Evolutionary conservation across 164 flowering plant species (phyloP).

Genomic region (Sedum album): DNA sequence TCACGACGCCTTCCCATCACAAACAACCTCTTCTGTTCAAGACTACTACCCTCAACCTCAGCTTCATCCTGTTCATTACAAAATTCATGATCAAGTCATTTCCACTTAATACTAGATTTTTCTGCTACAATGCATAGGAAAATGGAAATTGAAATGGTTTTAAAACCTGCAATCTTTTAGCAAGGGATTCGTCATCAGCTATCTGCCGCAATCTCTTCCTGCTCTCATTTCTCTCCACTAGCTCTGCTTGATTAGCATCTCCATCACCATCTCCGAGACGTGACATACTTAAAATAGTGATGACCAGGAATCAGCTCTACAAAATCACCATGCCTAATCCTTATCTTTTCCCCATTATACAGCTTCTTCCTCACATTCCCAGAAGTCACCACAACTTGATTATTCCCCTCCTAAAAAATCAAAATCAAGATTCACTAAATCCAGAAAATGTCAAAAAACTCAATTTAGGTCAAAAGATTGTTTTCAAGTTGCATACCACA

Average conservation of each 20-base stretch:
- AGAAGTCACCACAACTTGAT: constrained; percentile 66
- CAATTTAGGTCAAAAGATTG: not conserved
- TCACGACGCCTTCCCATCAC: constrained; percentile 9
- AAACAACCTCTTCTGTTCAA: constrained; percentile 10
- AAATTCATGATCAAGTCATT: not conserved
- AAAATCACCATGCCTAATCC: constrained; percentile 46
- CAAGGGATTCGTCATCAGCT: constrained; percentile 33
- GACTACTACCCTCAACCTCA: constrained; percentile 13
- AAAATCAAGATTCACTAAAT: constrained; percentile 4
- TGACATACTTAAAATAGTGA: constrained; percentile 49
- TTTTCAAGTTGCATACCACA: constrained; percentile 42
- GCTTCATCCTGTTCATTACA: constrained; percentile 15
- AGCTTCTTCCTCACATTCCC: constrained; percentile 51
- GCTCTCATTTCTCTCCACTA: constrained; percentile 16
- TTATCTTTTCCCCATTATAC: constrained; percentile 27
- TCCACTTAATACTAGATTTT: not conserved
- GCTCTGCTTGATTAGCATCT: constrained; percentile 12
- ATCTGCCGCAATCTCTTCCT: constrained; percentile 40
- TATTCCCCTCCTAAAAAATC: constrained; percentile 59
- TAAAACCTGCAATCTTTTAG: constrained; percentile 27
- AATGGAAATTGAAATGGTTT: not conserved
- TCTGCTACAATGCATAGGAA: no score
- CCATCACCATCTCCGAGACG: constrained; percentile 8
- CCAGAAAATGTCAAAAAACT: not conserved
- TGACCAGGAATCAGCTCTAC: constrained; percentile 88